These are phyloP conservation scores for Penicillium digitatum DNA, from an alignment of 2,329 filamentous ascomycete genomes.

Conservation along the genomic window DNA sequence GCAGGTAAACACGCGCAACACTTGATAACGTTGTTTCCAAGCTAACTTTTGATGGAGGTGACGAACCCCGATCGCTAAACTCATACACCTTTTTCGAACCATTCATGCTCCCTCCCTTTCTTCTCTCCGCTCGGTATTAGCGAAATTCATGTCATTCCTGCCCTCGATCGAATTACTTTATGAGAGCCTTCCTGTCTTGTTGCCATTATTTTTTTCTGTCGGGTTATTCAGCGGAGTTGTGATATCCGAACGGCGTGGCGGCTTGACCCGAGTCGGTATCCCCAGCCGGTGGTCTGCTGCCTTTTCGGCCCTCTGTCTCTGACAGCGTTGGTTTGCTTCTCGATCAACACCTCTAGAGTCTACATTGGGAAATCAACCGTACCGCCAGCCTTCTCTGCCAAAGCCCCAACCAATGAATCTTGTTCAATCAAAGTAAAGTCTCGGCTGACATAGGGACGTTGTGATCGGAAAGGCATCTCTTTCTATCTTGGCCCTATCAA, in stretches of 20 bases:
- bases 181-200: slow-evolving; percentile 12
- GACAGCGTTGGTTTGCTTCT: not conserved
- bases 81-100: not conserved
- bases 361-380: not conserved
- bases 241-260: slow-evolving; percentile 24
- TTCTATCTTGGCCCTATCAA: slow-evolving; percentile 16
- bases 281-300: slow-evolving; percentile 13
- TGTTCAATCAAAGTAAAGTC: not conserved
- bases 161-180: slow-evolving; percentile 15
- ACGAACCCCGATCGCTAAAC: slow-evolving; percentile 35
- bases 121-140: slow-evolving; percentile 14
- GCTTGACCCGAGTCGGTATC: slow-evolving; percentile 15
- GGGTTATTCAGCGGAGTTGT: slow-evolving; percentile 30
- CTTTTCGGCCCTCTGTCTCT: not conserved
- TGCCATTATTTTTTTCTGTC: slow-evolving; percentile 18
- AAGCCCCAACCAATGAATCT: not conserved
- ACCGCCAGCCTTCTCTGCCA: not conserved
- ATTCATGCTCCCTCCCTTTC: slow-evolving; percentile 1
- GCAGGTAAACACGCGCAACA: slow-evolving; percentile 60
- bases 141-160: slow-evolving; percentile 14
- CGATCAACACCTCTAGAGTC: not conserved
- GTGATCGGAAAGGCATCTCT: slow-evolving; percentile 19
- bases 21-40: not conserved
- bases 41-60: slow-evolving; percentile 22
- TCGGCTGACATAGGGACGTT: slow-evolving; percentile 5